Percentiles rank a stretch among this genome's conserved stretches.
phyloP scores from a whole-genome alignment of 768 basidiomycete species.

The Rhodotorula diobovata region DNA sequence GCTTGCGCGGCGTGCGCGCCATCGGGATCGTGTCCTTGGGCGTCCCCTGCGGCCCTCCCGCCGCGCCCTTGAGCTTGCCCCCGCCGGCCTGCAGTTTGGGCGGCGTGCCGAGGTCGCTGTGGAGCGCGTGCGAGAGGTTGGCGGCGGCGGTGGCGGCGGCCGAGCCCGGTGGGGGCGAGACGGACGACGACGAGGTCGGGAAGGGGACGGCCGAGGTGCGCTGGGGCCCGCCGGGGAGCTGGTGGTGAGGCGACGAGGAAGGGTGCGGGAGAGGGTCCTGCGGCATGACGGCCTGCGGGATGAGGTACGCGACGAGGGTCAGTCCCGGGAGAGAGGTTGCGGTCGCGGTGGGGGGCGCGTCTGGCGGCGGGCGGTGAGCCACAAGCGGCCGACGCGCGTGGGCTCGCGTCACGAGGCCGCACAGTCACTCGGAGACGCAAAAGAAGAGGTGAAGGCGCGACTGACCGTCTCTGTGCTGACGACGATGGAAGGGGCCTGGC shows the following conservation, averaged over 20 bases:
- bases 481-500: slow-evolving; percentile 29
- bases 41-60: slow-evolving; percentile 50
- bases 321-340: not conserved
- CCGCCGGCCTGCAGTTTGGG: slow-evolving; percentile 46
- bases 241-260: slow-evolving; percentile 46
- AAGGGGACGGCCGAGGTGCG: slow-evolving; percentile 29
- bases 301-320: not conserved
- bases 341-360: too few relatives aligned
- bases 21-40: slow-evolving; percentile 96
- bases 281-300: slow-evolving; percentile 48
- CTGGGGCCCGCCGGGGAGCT: slow-evolving; percentile 42
- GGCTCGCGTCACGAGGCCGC: too few relatives aligned
- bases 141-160: not conserved
- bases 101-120: slow-evolving; percentile 42
- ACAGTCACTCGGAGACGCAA: too few relatives aligned
- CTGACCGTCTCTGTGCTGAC: slow-evolving; percentile 34
- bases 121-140: not conserved
- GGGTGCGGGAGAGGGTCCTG: slow-evolving; percentile 49
- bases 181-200: slow-evolving; percentile 17
- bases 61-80: slow-evolving; percentile 44
- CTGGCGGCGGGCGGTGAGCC: too few relatives aligned
- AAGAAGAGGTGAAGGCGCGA: not conserved
- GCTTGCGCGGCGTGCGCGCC: slow-evolving; percentile 86
- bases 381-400: too few relatives aligned
- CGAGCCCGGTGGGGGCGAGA: slow-evolving; percentile 16